phyloP scores from a whole-genome alignment of 148 eudicot genomes.

The Euryodendron excelsum region DNA sequence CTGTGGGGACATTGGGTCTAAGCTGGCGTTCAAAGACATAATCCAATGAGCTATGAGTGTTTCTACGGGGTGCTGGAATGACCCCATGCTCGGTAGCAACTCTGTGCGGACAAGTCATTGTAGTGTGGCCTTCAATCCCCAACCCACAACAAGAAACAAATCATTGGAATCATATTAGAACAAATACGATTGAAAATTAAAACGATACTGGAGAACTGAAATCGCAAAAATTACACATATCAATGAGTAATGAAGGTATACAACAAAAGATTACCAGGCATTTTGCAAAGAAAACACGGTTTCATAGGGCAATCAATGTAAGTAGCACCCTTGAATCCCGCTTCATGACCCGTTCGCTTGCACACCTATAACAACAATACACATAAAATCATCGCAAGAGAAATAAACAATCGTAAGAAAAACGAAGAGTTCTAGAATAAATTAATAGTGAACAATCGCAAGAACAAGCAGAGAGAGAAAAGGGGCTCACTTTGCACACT shows the following conservation, averaged over 20 bases:
- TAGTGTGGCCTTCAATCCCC: constrained; percentile 81
- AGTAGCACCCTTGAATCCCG: constrained; percentile 92
- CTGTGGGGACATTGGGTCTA: constrained; percentile 57
- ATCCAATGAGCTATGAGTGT: constrained; percentile 51
- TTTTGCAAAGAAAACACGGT: constrained; percentile 97
- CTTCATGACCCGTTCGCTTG: constrained; percentile 85
- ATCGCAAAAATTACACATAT: neutral
- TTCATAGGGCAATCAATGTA: constrained; percentile 99
- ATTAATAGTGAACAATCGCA: neutral
- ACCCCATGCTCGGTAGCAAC: constrained; percentile 84
- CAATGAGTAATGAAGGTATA: neutral
- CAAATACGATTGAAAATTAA: neutral
- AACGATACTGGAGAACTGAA: neutral
- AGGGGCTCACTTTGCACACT: constrained; percentile 66
- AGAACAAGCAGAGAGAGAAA: neutral
- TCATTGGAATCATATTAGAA: neutral
- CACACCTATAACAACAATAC: constrained; percentile 53
- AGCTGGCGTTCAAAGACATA: constrained; percentile 82
- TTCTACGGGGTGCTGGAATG: constrained; percentile 63
- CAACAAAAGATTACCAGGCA: constrained; percentile 59
- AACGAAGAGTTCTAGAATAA: neutral
- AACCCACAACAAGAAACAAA: neutral
- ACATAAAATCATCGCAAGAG: neutral
- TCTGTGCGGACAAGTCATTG: constrained; percentile 88
- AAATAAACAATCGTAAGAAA: neutral